Evolutionary conservation across 805 yeast genomes (phyloP).

Genomic region (Brettanomyces custersianus): DNA sequence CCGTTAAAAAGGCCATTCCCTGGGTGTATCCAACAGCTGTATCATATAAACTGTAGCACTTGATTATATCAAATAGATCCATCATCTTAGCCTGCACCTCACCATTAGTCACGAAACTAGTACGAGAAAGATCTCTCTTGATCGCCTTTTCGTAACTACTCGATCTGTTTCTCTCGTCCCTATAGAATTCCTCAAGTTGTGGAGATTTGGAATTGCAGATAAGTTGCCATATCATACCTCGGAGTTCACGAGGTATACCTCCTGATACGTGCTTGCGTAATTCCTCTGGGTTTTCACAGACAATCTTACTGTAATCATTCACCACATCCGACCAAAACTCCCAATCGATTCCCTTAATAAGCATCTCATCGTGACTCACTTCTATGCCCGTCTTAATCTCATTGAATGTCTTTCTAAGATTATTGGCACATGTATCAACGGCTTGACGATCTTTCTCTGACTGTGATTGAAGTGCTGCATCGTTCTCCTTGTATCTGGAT

Average conservation of each 20-base stretch:
- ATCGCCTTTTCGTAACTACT: conserved; percentile 69
- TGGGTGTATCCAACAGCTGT: conserved; percentile 96
- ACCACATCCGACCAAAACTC: conserved; percentile 83
- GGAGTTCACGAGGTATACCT: conserved; percentile 78
- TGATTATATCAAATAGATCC: conserved; percentile 65
- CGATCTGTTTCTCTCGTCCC: conserved; percentile 34
- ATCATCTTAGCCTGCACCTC: conserved; percentile 48
- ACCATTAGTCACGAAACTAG: conserved; percentile 63
- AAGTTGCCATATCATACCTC: conserved; percentile 92
- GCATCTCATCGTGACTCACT: conserved; percentile 24
- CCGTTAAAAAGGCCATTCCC: conserved; percentile 91
- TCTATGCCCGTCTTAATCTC: conserved; percentile 41
- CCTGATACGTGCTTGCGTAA: conserved; percentile 52
- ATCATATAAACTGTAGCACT: conserved; percentile 79
- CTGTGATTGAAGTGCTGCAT: conserved; percentile 39
- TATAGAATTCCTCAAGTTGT: conserved; percentile 50
- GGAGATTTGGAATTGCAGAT: conserved; percentile 70
- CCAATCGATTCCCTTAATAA: conserved; percentile 52
- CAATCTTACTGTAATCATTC: conserved; percentile 63
- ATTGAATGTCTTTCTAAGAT: conserved; percentile 33
- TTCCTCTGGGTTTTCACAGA: conserved; percentile 48
- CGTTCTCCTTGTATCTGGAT: conserved; percentile 49
- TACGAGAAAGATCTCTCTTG: conserved; percentile 74
- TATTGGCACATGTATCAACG: conserved; percentile 36
- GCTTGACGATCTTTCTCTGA: conserved; percentile 45